Evolutionary conservation across 257 asterid genomes (phyloP).

Genomic region (Solanum pinnatisectum): DNA sequence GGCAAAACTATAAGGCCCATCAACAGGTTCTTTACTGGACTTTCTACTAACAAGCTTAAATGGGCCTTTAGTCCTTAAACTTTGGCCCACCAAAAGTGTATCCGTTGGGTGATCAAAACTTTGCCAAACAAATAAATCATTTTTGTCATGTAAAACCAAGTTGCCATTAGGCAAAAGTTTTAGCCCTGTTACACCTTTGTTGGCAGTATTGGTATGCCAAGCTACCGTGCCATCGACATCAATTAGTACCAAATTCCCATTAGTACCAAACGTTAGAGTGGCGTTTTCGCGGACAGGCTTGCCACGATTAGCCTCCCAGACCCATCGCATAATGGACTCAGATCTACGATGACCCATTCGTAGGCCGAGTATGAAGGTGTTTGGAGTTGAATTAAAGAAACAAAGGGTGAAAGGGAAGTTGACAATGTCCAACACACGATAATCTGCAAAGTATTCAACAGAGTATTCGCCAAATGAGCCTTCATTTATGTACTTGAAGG

Average conservation of each 20-base stretch:
- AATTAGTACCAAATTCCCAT: constrained; percentile 21
- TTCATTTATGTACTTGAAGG: constrained; percentile 17
- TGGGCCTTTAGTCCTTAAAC: constrained; percentile 5
- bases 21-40: neutral
- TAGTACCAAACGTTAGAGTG: constrained; percentile 6
- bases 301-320: constrained; percentile 25
- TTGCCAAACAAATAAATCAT: constrained; percentile 15
- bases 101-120: constrained; percentile 26
- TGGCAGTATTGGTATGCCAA: constrained; percentile 9
- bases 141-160: constrained; percentile 10
- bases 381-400: constrained; percentile 23
- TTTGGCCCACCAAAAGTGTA: constrained; percentile 21
- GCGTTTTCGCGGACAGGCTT: constrained; percentile 17
- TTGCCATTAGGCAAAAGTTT: constrained; percentile 13
- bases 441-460: constrained; percentile 9
- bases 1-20: constrained; percentile 19
- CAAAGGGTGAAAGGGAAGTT: constrained; percentile 12
- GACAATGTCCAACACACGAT: neutral
- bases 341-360: constrained; percentile 16
- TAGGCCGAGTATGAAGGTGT: constrained; percentile 17
- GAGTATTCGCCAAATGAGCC: constrained; percentile 16
- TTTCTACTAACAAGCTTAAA: constrained; percentile 11
- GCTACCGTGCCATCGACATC: constrained; percentile 7
- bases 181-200: constrained; percentile 15
- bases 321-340: constrained; percentile 19